Conservation (phyloP, 768 basidiomycete genomes). For the Paxillus involutus region DNA sequence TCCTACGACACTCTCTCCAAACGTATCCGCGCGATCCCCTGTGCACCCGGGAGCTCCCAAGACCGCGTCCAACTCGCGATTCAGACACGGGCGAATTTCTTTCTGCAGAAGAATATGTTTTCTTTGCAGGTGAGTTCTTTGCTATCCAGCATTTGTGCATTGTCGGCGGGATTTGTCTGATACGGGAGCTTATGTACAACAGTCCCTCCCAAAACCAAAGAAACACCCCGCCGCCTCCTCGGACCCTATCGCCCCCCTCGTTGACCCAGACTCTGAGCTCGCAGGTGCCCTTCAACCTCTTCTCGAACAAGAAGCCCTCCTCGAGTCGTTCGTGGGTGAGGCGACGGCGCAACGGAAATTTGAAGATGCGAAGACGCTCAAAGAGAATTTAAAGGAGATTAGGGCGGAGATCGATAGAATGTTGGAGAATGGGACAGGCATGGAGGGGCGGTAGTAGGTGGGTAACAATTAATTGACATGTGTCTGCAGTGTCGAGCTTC, state of each 20-base stretch:
- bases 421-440: constrained; percentile 33
- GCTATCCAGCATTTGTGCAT: neutral
- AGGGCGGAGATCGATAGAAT: constrained; percentile 78
- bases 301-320: constrained; percentile 89
- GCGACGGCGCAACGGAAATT: constrained; percentile 91
- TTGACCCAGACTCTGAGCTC: constrained; percentile 67
- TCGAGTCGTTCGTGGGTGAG: constrained; percentile 89
- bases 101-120: constrained; percentile 90
- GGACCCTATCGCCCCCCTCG: constrained; percentile 23
- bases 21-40: constrained; percentile 74
- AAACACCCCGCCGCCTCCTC: constrained; percentile 18
- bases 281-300: constrained; percentile 81
- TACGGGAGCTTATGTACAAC: neutral
- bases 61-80: constrained; percentile 85
- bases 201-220: constrained; percentile 53
- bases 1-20: constrained; percentile 90
- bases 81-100: constrained; percentile 69
- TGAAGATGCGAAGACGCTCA: constrained; percentile 88
- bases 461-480: too few relatives aligned
- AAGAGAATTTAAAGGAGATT: constrained; percentile 79
- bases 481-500: too few relatives aligned
- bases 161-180: neutral
- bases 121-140: constrained; percentile 32
- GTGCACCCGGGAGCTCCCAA: constrained; percentile 67
- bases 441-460: too few relatives aligned